Conservation (phyloP, 768 basidiomycete genomes). For the Tulasnella sp. region DNA sequence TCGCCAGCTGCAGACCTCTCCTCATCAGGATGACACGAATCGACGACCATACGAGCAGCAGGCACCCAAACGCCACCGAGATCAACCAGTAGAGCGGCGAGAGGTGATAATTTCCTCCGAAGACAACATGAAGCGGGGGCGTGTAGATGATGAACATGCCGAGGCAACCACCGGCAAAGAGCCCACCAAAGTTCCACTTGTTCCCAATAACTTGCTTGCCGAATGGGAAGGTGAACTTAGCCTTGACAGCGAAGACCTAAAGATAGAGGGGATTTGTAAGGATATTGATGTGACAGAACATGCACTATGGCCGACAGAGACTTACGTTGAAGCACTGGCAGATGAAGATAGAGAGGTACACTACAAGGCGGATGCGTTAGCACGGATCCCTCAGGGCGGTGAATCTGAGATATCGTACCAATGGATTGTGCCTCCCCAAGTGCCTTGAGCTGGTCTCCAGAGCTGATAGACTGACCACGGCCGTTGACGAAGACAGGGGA, state of each 20-base stretch:
- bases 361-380: conserved; percentile 22
- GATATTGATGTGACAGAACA: too few relatives aligned
- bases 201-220: conserved; percentile 46
- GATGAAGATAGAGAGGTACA: conserved; percentile 58
- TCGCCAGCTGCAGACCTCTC: conserved; percentile 43
- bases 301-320: not conserved
- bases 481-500: conserved; percentile 49
- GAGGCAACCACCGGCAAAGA: conserved; percentile 48
- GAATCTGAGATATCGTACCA: conserved; percentile 26
- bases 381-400: not conserved
- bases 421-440: conserved; percentile 54
- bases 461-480: conserved; percentile 38
- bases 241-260: conserved; percentile 58
- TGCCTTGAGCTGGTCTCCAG: conserved; percentile 44
- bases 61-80: conserved; percentile 45
- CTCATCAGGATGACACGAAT: conserved; percentile 48
- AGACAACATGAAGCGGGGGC: conserved; percentile 57
- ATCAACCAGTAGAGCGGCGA: conserved; percentile 62
- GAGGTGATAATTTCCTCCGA: conserved; percentile 47
- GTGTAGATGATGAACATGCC: conserved; percentile 62
- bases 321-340: conserved; percentile 57
- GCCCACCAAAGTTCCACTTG: conserved; percentile 54
- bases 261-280: not conserved
- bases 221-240: conserved; percentile 52
- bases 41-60: conserved; percentile 48